Evolutionary conservation across 495 filamentous ascomycete species (phyloP), one percentile per base, ranked within the genome.

Genomic region (Neurospora sp.): DNA sequence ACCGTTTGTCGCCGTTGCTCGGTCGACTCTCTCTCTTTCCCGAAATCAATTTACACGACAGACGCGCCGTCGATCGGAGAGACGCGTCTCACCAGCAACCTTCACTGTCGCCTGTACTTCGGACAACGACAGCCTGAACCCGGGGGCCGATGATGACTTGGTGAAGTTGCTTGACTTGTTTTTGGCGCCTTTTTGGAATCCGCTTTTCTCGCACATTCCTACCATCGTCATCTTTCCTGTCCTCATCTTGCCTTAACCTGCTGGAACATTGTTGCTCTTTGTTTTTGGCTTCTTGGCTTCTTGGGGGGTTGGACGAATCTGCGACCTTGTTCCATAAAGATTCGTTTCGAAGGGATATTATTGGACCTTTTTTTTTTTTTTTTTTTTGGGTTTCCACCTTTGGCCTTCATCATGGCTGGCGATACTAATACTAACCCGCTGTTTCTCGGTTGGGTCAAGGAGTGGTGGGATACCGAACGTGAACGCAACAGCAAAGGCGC

Each of bases 381-480:
- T 12, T 16, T 40, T 66, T 37, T n/a, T n/a, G n/a, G 66, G 23
- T 16, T 16, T 27, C 27, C 27, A 27, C 27, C 6, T 41, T 48
- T 69, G 27, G 69, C 11, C 38, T 42, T 8, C 74, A 70, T 40
- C 31, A 83, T 83, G 81, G 72, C 77, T 40, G 75, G 74, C n/a
- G 76, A 76, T 18, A 71, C 77, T 27, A 91, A 89, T 75, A 89
- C 91, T 23, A 96, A 96, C 77, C 91, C 93, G 14, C 84, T 94
- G 39, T 86, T 94, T 5, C 85, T 94, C 69, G 81, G 82, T 72
- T 96, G 91, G 89, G 88, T 96, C 71, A 89, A 91, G 74, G 92
- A 94, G 84, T 94, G 92, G 91, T 86, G 90, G 54, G 92, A 94
- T n/a, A 80, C 86, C 31, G 93, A 92, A 0, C 85, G 87, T 62